Base-by-base conservation (phyloP, 2,329 filamentous ascomycete species). In the Trichophyton schoenleinii region DNA sequence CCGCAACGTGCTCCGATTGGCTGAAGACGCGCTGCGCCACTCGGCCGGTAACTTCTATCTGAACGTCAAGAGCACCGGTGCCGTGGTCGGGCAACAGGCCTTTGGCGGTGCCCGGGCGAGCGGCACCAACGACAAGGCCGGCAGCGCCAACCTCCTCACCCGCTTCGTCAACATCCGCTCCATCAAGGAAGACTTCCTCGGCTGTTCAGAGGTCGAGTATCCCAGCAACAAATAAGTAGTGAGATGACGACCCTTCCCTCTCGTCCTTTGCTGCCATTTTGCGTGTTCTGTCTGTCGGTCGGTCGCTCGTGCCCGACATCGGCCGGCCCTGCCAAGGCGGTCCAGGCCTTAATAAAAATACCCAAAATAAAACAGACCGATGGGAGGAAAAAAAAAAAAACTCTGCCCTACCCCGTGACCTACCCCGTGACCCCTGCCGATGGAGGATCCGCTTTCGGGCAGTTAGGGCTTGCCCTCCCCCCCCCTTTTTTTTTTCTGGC, bases 111-210 rank as follows among this genome's bases (percentile, higher is more conserved):
- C 83, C 13, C 78, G 86, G 65, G 84, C 84, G 6, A 86, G 82
- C 64, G 86, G 86, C 31, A 88, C 86, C 22, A 88, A 88, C 70
- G 86, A 88, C 74, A 88, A 88, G 79, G 85, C 86, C 15, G 86
- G 86, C 42, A 86, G 83, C 68, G 73, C 78, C 66, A 84, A 83
- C 72, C 72, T 88, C 64, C 72, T 88, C 67, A 80, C 77, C 62
- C 78, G 86, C 57, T 88, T 88, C 70, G 84, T 87, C 60, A 87
- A 84, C 72, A 75, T 82, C 69, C 77, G 85, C 65, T 83, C 82
- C 52, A 81, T 88, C 69, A 88, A 88, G 82, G 87, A 91, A 79
- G 87, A 90, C 78, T 91, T 89, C 68, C 75, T 77, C 64, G 76
- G 41, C 83, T 2, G 85, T 83, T 36, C 80, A 80, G 41, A 78